Evolutionary conservation across 495 filamentous ascomycete species (phyloP).

Genomic region (Daldinia concentrica): DNA sequence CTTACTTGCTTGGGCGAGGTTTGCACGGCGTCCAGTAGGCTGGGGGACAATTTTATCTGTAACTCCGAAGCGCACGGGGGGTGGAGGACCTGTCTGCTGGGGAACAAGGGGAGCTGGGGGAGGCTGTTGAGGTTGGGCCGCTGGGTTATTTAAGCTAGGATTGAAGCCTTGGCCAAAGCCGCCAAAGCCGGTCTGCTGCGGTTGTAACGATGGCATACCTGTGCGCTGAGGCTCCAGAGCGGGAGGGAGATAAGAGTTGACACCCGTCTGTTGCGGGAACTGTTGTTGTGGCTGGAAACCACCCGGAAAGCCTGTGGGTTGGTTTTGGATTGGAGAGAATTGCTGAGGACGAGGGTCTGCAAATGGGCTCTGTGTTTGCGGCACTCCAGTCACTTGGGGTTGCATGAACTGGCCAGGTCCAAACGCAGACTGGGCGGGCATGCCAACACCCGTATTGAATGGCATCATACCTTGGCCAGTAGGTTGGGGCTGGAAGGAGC

Average conservation of each 20-base stretch:
- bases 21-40: constrained; percentile 88
- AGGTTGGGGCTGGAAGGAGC: constrained; percentile 52
- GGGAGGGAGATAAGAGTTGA: constrained; percentile 67
- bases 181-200: constrained; percentile 66
- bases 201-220: constrained; percentile 53
- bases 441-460: constrained; percentile 49
- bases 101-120: constrained; percentile 66
- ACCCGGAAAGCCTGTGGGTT: constrained; percentile 74
- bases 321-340: constrained; percentile 69
- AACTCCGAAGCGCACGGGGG: constrained; percentile 89
- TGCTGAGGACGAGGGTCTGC: constrained; percentile 64
- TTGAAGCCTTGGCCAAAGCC: constrained; percentile 60
- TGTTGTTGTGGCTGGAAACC: constrained; percentile 56
- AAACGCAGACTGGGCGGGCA: constrained; percentile 65
- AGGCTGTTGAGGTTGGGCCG: constrained; percentile 61
- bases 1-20: constrained; percentile 95
- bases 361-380: constrained; percentile 52
- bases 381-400: constrained; percentile 54
- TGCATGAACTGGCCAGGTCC: constrained; percentile 62
- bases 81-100: constrained; percentile 94
- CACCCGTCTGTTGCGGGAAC: constrained; percentile 56
- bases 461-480: constrained; percentile 56
- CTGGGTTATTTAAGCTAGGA: constrained; percentile 53
- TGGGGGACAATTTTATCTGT: constrained; percentile 85
- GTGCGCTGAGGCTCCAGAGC: constrained; percentile 65